Evolutionary conservation across 441 rosid genomes (phyloP), one percentile per base, ranked within the genome.

Genomic region (Isatis lusitanica): DNA sequence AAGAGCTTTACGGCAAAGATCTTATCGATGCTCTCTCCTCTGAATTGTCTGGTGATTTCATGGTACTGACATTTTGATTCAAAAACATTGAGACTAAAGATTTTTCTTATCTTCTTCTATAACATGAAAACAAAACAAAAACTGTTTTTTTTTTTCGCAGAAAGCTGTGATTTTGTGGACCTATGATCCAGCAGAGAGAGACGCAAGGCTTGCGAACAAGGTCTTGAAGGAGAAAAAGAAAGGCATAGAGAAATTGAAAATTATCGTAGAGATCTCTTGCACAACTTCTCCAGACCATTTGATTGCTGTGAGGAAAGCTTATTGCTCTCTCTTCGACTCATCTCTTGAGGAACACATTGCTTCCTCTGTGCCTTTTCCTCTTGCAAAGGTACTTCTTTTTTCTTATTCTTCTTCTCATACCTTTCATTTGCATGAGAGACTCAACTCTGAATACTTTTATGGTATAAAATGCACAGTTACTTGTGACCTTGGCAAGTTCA

Each of bases 321-420:
- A 94, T 63, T 89, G 91, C 80, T 67, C 85, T 74, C 88, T 83
- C 36, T 91, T 82, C 58, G 74, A 85, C 28, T 63, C 78, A 66
- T 90, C 99, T 0, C 80, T 94, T 1, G 99, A 94, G 81, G 96
- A 94, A 82, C 87, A 85, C 69, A 87, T 94, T 68, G 73, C 68
- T 17, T 77, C 89, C 44, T 33, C 63, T 4, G 70, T 88, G 21
- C 43, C 90, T 30, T 44, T 26, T 28, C 90, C 90, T 55, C 77
- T 86, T n/a, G 63, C 82, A 63, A 95, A 91, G 97, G 99, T 95
- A 68, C 74, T 16, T 1, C 56, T 21, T 59, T 5, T 9, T 42
- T 46, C 18, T 17, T 15, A 5, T 17, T 57, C 30, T 38, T 47
- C 26, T 0, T 26, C 28, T 26, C 28, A 1, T 26, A 26, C 28